A percentile compares a stretch with the other conserved stretches of the same genome.
These are phyloP conservation scores for Lentithecium fluviatile DNA, from an alignment of 495 filamentous ascomycete species.

Conservation along the genomic window DNA sequence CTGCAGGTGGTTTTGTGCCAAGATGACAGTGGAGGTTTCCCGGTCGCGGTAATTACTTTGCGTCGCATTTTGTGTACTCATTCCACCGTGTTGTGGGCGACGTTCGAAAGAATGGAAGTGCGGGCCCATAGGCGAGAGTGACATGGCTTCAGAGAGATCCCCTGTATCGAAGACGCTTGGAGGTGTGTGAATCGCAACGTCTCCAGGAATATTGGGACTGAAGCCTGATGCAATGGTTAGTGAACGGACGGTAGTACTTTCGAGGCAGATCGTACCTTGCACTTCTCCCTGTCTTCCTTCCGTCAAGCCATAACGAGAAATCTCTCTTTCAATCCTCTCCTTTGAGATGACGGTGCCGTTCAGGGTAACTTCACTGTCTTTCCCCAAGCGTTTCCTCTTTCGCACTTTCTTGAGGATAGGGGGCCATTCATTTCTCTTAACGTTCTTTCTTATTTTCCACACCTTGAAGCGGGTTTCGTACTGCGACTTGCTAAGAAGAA, in stretches of 20 bases:
- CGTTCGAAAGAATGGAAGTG: too few relatives aligned
- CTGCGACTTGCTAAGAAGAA: background rate
- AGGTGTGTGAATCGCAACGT: too few relatives aligned
- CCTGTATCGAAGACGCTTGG: too few relatives aligned
- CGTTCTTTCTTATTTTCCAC: background rate
- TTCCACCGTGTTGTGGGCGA: background rate
- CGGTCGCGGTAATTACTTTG: background rate
- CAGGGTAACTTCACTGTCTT: background rate
- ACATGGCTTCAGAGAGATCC: too few relatives aligned
- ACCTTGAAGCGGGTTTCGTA: background rate
- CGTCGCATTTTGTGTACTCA: background rate
- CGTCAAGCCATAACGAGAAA: background rate
- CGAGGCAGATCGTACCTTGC: background rate
- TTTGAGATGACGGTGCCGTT: background rate
- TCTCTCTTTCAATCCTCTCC: background rate
- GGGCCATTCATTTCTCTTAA: background rate
- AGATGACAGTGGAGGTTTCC: background rate
- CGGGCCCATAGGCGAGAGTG: too few relatives aligned
- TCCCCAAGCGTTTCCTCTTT: background rate
- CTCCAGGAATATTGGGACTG: background rate
- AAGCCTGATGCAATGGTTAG: background rate
- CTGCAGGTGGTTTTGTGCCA: background rate
- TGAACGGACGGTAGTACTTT: background rate
- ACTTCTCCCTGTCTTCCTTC: background rate
- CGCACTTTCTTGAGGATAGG: background rate